Evolutionary conservation across 371 early-diverging fungal genomes (phyloP).

Genomic region (Catenaria anguillulae): DNA sequence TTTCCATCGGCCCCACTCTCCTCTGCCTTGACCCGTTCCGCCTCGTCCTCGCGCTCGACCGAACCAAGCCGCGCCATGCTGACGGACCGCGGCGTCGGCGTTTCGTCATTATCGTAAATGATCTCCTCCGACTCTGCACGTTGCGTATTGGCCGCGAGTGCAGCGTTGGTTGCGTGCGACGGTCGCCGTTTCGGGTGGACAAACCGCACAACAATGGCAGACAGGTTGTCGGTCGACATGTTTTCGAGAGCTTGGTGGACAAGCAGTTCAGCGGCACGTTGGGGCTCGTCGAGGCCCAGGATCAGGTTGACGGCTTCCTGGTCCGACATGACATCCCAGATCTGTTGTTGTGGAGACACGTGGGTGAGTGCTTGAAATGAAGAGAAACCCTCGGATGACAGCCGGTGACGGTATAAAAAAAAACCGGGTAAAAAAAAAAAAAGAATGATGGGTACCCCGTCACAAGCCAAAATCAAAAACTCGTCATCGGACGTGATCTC

Average conservation of each 20-base stretch:
- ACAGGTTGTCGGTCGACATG: slow-evolving; percentile 85
- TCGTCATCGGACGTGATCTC: slow-evolving; percentile 52
- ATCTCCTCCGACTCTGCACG: background rate
- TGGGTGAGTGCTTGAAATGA: too few relatives aligned
- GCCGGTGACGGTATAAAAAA: slow-evolving; percentile 1
- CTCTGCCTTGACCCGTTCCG: too few relatives aligned
- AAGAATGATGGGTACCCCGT: slow-evolving; percentile 56
- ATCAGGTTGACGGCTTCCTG: slow-evolving; percentile 86
- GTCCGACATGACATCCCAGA: slow-evolving; percentile 95
- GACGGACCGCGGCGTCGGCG: background rate
- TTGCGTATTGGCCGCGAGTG: background rate
- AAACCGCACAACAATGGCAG: slow-evolving; percentile 60
- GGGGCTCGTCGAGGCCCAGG: slow-evolving; percentile 54
- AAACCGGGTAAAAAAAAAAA: slow-evolving; percentile 6
- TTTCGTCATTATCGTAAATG: background rate
- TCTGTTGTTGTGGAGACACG: too few relatives aligned
- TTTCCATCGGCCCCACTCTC: too few relatives aligned
- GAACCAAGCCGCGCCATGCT: too few relatives aligned
- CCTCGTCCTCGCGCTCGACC: too few relatives aligned
- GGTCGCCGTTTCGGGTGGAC: slow-evolving; percentile 4
- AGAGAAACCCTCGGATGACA: too few relatives aligned
- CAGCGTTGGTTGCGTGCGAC: background rate
- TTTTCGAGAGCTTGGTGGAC: slow-evolving; percentile 79
- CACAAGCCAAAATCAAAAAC: slow-evolving; percentile 87
- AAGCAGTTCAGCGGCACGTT: slow-evolving; percentile 61